Percentiles rank a stretch among this genome's conserved stretches.
phyloP scores from a whole-genome alignment of 2,329 filamentous ascomycete species.

The Trichothecium sympodiale region DNA sequence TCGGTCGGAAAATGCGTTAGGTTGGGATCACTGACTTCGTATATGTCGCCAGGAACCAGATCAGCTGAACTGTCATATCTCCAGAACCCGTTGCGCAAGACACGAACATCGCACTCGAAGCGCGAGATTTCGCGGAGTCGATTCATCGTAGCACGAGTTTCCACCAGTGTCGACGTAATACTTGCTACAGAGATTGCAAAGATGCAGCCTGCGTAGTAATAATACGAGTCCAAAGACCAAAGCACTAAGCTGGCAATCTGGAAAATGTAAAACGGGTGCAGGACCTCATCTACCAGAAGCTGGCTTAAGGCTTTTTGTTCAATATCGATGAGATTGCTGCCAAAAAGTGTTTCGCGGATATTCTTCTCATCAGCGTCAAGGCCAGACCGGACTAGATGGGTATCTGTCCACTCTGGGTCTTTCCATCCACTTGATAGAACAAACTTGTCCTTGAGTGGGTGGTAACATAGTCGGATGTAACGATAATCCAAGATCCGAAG shows the following conservation, averaged over 20 bases:
- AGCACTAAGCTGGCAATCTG: slow-evolving; percentile 88
- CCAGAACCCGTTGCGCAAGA: slow-evolving; percentile 84
- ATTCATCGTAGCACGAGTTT: slow-evolving; percentile 73
- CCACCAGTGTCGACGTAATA: slow-evolving; percentile 78
- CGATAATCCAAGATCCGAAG: slow-evolving; percentile 80
- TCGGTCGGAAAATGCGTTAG: slow-evolving; percentile 84
- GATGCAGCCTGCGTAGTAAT: slow-evolving; percentile 93
- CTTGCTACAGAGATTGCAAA: slow-evolving; percentile 90
- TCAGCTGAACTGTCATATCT: slow-evolving; percentile 74
- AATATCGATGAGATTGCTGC: slow-evolving; percentile 83
- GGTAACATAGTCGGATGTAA: slow-evolving; percentile 87
- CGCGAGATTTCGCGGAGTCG: slow-evolving; percentile 82
- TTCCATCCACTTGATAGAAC: slow-evolving; percentile 84
- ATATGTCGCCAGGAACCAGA: slow-evolving; percentile 89
- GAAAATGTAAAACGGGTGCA: slow-evolving; percentile 98
- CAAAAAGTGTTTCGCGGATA: slow-evolving; percentile 76
- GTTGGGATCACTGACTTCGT: slow-evolving; percentile 90
- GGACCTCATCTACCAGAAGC: slow-evolving; percentile 83
- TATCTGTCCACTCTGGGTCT: slow-evolving; percentile 77
- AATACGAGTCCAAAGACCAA: slow-evolving; percentile 94
- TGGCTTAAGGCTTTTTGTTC: slow-evolving; percentile 77
- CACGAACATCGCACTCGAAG: slow-evolving; percentile 91
- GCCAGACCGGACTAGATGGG: slow-evolving; percentile 63
- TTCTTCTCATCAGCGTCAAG: slow-evolving; percentile 84
- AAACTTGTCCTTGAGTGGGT: slow-evolving; percentile 83